These are phyloP conservation scores for Rutstroemia sp. DNA, from an alignment of 2,329 filamentous ascomycete species.

Conservation along the genomic window DNA sequence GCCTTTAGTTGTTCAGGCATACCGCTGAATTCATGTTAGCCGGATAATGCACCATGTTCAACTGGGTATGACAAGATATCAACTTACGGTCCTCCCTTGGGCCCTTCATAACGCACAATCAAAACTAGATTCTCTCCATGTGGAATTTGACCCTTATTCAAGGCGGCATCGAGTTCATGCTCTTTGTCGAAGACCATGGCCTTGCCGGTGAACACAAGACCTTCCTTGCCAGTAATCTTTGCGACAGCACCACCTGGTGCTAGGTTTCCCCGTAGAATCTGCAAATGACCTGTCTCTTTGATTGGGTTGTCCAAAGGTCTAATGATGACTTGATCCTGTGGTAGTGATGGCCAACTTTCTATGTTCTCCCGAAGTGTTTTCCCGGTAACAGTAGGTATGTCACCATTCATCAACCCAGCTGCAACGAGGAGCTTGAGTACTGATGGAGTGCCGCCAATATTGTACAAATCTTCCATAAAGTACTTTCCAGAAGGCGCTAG, in stretches of 20 bases:
- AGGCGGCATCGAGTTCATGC: conserved; percentile 64
- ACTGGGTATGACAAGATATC: no score
- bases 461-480: conserved; percentile 82
- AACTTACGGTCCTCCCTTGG: conserved; percentile 67
- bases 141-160: conserved; percentile 61
- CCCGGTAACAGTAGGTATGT: conserved; percentile 75
- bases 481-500: conserved; percentile 73
- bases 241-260: conserved; percentile 85
- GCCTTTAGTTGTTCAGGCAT: conserved; percentile 95
- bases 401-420: conserved; percentile 66
- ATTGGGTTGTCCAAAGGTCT: conserved; percentile 67
- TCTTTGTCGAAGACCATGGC: conserved; percentile 87
- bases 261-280: conserved; percentile 80
- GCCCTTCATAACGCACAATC: conserved; percentile 88
- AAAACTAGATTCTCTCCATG: conserved; percentile 78
- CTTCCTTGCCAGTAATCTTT: conserved; percentile 96
- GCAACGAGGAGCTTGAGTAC: conserved; percentile 82
- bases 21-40: conserved; percentile 36
- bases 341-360: conserved; percentile 65
- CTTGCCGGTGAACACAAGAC: conserved; percentile 69
- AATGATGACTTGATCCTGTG: conserved; percentile 77
- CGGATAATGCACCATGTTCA: neutral
- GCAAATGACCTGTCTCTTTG: conserved; percentile 79
- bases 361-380: conserved; percentile 79
- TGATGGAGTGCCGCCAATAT: conserved; percentile 76